These are phyloP conservation scores for Lyophyllum decastes DNA, from an alignment of 768 basidiomycete genomes.

Conservation along the genomic window DNA sequence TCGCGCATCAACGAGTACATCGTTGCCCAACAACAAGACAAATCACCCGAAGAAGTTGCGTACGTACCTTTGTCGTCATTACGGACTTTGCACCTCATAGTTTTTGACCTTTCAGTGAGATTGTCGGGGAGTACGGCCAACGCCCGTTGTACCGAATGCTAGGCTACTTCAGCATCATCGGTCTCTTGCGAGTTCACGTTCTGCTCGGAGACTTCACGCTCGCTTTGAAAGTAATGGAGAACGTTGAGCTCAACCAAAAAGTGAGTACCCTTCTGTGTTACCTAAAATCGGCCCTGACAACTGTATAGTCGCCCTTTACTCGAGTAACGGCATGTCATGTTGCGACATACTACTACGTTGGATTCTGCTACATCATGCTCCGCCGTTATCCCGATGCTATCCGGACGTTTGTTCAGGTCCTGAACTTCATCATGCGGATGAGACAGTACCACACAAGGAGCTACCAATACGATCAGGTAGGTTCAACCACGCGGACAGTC, in stretches of 20 bases:
- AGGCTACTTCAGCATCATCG: constrained; percentile 96
- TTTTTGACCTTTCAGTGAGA: constrained; percentile 50
- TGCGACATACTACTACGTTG: constrained; percentile 92
- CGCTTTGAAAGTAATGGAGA: constrained; percentile 93
- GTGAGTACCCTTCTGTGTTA: constrained; percentile 31
- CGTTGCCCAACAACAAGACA: constrained; percentile 76
- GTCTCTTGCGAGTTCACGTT: constrained; percentile 92
- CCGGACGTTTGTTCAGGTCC: constrained; percentile 87
- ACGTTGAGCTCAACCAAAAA: constrained; percentile 90
- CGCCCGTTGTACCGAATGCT: constrained; percentile 91
- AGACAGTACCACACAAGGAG: constrained; percentile 95
- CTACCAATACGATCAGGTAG: constrained; percentile 94
- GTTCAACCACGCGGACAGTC: constrained; percentile 7
- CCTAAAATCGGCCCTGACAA: constrained; percentile 12
- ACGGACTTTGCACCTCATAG: constrained; percentile 2
- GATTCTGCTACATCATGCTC: constrained; percentile 96
- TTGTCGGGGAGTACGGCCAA: constrained; percentile 90
- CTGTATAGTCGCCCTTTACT: constrained; percentile 76
- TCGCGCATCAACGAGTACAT: constrained; percentile 94
- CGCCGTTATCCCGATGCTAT: constrained; percentile 94
- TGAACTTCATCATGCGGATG: constrained; percentile 96
- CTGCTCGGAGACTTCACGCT: constrained; percentile 95
- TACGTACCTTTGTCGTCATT: constrained; percentile 38
- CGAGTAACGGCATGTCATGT: constrained; percentile 97
- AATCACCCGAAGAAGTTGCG: constrained; percentile 82